A percentile compares a stretch with the other conserved stretches of the same genome.
Conservation (phyloP, 2,329 filamentous ascomycete genomes). For the Sarocladium brachiariae region DNA sequence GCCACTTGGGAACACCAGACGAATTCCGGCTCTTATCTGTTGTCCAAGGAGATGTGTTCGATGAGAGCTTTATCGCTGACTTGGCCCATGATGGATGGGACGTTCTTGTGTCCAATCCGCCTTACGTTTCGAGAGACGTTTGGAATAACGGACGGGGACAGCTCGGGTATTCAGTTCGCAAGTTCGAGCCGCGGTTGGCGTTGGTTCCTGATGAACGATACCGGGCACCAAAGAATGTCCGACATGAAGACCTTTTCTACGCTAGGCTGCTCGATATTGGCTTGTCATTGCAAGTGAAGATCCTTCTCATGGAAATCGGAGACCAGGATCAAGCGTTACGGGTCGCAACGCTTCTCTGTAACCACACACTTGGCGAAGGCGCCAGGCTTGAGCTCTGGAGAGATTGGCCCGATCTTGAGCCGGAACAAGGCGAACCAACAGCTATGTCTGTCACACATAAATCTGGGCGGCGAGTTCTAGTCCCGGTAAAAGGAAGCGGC, state of each 20-base stretch:
- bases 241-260: constrained; percentile 57
- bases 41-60: constrained; percentile 42
- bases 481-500: constrained; percentile 38
- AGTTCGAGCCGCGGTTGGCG: constrained; percentile 73
- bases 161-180: constrained; percentile 67
- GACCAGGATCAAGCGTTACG: constrained; percentile 60
- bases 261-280: constrained; percentile 54
- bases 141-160: constrained; percentile 33
- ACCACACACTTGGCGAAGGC: constrained; percentile 19
- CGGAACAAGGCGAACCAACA: constrained; percentile 21
- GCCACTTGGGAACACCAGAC: constrained; percentile 15
- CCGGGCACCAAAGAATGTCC: constrained; percentile 22
- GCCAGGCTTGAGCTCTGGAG: constrained; percentile 61
- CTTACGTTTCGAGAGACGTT: constrained; percentile 65
- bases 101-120: constrained; percentile 80
- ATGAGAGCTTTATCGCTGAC: constrained; percentile 27
- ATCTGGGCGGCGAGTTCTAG: constrained; percentile 10
- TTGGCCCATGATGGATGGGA: constrained; percentile 36
- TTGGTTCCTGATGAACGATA: constrained; percentile 50
- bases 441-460: constrained; percentile 17
- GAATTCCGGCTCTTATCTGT: constrained; percentile 34
- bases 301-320: constrained; percentile 65
- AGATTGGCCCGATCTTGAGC: constrained; percentile 50
- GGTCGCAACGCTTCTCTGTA: constrained; percentile 45
- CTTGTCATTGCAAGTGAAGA: constrained; percentile 37